These are phyloP conservation scores for Melaleuca quinquenervia DNA, from an alignment of 345 rosid species.

Conservation along the genomic window DNA sequence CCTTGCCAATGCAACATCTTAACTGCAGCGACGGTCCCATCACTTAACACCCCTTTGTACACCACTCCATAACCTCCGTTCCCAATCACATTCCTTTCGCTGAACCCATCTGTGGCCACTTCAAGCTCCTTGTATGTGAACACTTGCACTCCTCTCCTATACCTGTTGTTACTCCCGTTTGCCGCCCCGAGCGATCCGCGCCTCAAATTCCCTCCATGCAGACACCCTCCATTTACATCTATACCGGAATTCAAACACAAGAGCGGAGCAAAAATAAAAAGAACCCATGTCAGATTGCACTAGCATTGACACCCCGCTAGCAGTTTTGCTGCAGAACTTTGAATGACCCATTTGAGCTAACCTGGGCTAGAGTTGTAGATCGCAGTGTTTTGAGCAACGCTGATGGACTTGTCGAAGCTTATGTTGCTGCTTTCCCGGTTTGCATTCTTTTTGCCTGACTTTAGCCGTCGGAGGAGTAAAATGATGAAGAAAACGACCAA, in stretches of 20 bases:
- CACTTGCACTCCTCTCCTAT: constrained; percentile 51
- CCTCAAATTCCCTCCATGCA: constrained; percentile 25
- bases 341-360: constrained; percentile 4
- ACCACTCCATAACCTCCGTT: constrained; percentile 54
- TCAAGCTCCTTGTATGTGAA: constrained; percentile 81
- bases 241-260: not conserved
- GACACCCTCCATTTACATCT: constrained; percentile 57
- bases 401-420: constrained; percentile 14
- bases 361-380: constrained; percentile 67
- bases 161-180: not conserved
- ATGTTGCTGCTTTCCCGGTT: constrained; percentile 7
- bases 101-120: constrained; percentile 48
- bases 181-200: not conserved
- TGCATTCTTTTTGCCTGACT: constrained; percentile 16
- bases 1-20: constrained; percentile 53
- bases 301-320: not conserved
- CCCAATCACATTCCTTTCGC: constrained; percentile 53
- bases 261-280: not conserved
- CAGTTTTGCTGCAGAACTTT: not conserved
- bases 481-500: constrained; percentile 30
- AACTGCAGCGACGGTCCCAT: constrained; percentile 75
- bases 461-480: constrained; percentile 35
- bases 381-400: constrained; percentile 25
- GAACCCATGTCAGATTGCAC: not conserved
- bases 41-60: constrained; percentile 56